A percentile compares a stretch with the other conserved stretches of the same genome.
These are phyloP conservation scores for Mycena kentingensis DNA, from an alignment of 768 basidiomycete genomes.

Conservation along the genomic window DNA sequence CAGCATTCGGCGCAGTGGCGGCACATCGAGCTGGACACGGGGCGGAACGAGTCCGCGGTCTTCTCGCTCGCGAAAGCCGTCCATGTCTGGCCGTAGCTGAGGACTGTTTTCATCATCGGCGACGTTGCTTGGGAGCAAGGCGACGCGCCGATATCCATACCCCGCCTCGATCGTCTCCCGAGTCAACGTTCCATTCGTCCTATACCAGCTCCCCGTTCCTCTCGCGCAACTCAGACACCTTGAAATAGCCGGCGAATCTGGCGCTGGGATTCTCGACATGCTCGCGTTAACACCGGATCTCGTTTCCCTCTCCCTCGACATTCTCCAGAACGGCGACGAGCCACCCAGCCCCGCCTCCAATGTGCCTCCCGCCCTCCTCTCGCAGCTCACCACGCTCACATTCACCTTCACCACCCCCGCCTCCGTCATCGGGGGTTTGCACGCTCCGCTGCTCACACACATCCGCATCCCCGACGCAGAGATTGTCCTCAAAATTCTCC, in stretches of 20 bases:
- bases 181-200: background rate
- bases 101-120: background rate
- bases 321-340: background rate
- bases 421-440: background rate
- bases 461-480: background rate
- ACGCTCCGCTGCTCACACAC: background rate
- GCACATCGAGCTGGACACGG: background rate
- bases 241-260: background rate
- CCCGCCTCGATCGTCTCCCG: background rate
- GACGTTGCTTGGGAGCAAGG: background rate
- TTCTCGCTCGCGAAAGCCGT: background rate
- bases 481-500: background rate
- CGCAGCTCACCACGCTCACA: background rate
- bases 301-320: background rate
- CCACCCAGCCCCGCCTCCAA: background rate
- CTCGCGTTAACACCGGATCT: background rate
- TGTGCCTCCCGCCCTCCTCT: background rate
- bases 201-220: background rate
- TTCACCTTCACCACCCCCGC: background rate
- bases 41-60: background rate
- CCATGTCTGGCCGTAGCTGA: background rate
- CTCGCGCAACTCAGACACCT: background rate
- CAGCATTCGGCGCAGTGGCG: conserved; percentile 1
- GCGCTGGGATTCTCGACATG: background rate
- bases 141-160: background rate